Conservation (phyloP, 2,329 filamentous ascomycete species). For the Penicillium sp. region DNA sequence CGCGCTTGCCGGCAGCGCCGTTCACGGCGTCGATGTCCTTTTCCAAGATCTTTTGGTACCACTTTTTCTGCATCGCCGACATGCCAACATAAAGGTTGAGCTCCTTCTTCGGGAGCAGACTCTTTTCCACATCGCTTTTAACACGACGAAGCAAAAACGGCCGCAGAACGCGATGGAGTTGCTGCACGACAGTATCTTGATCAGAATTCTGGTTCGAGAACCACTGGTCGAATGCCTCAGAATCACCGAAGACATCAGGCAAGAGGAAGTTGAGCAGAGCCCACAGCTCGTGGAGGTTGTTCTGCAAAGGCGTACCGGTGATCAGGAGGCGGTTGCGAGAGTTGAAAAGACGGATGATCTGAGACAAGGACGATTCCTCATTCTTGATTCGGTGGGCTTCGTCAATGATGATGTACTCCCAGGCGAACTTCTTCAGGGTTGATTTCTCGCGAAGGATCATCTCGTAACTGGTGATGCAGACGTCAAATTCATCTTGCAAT, state of each 20-base stretch:
- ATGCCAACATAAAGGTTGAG: slow-evolving; percentile 96
- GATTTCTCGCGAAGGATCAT: slow-evolving; percentile 97
- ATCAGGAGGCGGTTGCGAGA: slow-evolving; percentile 94
- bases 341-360: slow-evolving; percentile 94
- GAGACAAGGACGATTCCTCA: slow-evolving; percentile 93
- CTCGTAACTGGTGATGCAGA: slow-evolving; percentile 97
- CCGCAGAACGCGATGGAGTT: slow-evolving; percentile 87
- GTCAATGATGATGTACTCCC: slow-evolving; percentile 99
- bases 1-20: slow-evolving; percentile 90
- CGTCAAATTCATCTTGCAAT: slow-evolving; percentile 94
- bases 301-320: slow-evolving; percentile 94
- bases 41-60: slow-evolving; percentile 98
- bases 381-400: slow-evolving; percentile 99
- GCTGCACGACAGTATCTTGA: slow-evolving; percentile 93
- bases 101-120: slow-evolving; percentile 94
- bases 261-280: slow-evolving; percentile 94
- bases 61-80: slow-evolving; percentile 98
- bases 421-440: slow-evolving; percentile 94
- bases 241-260: slow-evolving; percentile 97
- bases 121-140: slow-evolving; percentile 98
- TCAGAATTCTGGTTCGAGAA: slow-evolving; percentile 89
- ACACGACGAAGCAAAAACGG: slow-evolving; percentile 95
- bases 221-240: slow-evolving; percentile 97
- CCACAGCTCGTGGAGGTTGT: slow-evolving; percentile 98
- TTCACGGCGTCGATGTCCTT: slow-evolving; percentile 99